Conservation (phyloP, 2,329 filamentous ascomycete genomes). For the Fusarium brachygibbosum region DNA sequence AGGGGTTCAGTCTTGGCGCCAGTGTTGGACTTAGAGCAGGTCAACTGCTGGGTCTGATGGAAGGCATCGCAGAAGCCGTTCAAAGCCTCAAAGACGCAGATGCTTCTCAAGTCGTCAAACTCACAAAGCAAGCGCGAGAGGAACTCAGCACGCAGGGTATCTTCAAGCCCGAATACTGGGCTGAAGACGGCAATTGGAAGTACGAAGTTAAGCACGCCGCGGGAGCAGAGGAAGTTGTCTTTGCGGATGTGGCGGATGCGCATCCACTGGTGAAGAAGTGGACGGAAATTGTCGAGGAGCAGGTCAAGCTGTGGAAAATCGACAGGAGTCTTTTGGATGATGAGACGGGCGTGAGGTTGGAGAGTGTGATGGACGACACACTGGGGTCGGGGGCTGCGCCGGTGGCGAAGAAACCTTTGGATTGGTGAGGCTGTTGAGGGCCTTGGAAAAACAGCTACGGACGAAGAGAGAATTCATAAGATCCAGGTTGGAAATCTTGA, state of each 20-base stretch:
- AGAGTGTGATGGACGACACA: conserved; percentile 49
- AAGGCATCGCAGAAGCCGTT: conserved; percentile 73
- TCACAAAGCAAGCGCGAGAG: conserved; percentile 59
- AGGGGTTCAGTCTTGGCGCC: conserved; percentile 87
- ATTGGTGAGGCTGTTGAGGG: conserved; percentile 54
- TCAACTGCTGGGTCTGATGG: conserved; percentile 80
- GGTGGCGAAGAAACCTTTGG: conserved; percentile 52
- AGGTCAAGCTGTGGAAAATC: conserved; percentile 54
- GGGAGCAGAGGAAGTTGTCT: conserved; percentile 62
- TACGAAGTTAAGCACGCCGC: conserved; percentile 64
- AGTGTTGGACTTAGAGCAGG: conserved; percentile 82
- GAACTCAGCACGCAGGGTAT: conserved; percentile 74
- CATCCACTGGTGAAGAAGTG: conserved; percentile 78
- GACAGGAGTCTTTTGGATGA: conserved; percentile 52
- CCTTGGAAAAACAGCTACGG: not conserved
- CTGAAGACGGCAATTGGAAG: conserved; percentile 77
- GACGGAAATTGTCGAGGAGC: conserved; percentile 57
- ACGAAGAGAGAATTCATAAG: too few species aligned
- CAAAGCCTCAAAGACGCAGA: conserved; percentile 45
- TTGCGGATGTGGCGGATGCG: conserved; percentile 72
- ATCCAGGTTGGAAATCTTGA: not conserved
- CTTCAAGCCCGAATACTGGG: conserved; percentile 76
- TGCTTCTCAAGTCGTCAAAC: conserved; percentile 3
- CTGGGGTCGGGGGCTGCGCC: conserved; percentile 42
- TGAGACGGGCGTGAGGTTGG: conserved; percentile 51